Percentiles rank a stretch among this genome's conserved stretches.
These are phyloP conservation scores for Glycine soja DNA, from an alignment of 306 rosid species.

Conservation along the genomic window DNA sequence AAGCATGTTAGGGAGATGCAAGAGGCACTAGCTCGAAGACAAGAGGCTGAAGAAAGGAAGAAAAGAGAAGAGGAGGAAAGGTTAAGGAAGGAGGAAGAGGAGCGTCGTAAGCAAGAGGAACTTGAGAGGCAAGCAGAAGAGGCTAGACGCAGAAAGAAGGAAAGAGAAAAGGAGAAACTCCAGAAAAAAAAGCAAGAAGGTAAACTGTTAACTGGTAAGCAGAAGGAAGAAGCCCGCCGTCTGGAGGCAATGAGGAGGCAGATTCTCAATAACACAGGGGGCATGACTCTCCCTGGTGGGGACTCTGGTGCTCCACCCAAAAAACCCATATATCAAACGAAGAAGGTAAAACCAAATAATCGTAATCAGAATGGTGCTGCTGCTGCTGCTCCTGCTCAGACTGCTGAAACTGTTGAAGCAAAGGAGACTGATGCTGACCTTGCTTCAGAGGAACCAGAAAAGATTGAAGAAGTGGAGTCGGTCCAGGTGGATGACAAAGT, in stretches of 20 bases:
- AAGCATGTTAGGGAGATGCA: constrained; percentile 99
- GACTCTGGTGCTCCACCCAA: constrained; percentile 70
- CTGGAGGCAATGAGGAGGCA: constrained; percentile 86
- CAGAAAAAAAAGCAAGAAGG: constrained; percentile 77
- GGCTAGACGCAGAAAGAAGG: constrained; percentile 82
- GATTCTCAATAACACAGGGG: constrained; percentile 66
- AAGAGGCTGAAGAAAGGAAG: constrained; percentile 87
- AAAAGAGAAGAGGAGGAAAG: constrained; percentile 89
- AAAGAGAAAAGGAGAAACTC: constrained; percentile 86
- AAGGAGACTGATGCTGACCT: constrained; percentile 58
- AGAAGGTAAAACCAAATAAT: constrained; percentile 65
- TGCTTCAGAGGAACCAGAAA: constrained; percentile 57
- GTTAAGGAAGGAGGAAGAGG: constrained; percentile 89
- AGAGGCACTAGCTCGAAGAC: constrained; percentile 86
- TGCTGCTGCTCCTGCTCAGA: constrained; percentile 52
- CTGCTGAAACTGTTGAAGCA: constrained; percentile 60
- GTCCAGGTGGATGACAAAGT: constrained; percentile 59
- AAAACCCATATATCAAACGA: constrained; percentile 81
- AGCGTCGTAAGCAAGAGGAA: constrained; percentile 76
- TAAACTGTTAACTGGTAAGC: constrained; percentile 72
- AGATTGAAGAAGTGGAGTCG: constrained; percentile 68
- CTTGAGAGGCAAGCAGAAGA: constrained; percentile 86
- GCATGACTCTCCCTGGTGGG: constrained; percentile 52
- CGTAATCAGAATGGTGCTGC: constrained; percentile 62
- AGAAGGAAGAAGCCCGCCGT: constrained; percentile 85